These are phyloP conservation scores for Yueomyces sp. DNA, from an alignment of 1,139 yeast genomes.

Conservation along the genomic window DNA sequence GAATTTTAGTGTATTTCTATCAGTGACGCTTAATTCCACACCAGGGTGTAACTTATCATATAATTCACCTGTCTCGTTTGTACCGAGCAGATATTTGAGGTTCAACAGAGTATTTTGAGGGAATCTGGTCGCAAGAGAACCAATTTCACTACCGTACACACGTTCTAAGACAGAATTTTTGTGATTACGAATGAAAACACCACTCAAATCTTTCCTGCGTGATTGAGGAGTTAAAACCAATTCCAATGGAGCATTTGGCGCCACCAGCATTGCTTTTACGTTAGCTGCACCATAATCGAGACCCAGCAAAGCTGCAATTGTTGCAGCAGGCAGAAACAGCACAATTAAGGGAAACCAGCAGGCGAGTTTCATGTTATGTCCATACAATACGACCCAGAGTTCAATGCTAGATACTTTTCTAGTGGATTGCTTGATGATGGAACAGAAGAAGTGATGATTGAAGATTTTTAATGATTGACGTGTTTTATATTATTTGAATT, in stretches of 20 bases:
- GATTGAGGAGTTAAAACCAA: constrained; percentile 82
- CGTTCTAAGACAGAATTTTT: constrained; percentile 43
- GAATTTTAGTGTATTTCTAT: constrained; percentile 44
- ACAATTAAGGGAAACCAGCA: no score
- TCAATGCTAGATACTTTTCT: no score
- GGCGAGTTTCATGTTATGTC: no score
- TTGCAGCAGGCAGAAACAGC: no score
- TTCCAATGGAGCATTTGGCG: constrained; percentile 85
- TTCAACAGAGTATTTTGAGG: constrained; percentile 62
- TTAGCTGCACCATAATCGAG: constrained; percentile 84
- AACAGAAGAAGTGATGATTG: no score
- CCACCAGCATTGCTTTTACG: constrained; percentile 78
- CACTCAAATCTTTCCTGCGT: constrained; percentile 78
- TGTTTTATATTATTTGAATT: no score
- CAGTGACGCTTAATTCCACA: constrained; percentile 35
- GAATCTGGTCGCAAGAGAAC: constrained; percentile 56
- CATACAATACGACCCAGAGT: no score
- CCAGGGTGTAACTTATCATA: constrained; percentile 53
- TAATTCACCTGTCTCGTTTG: constrained; percentile 33
- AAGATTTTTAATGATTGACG: no score
- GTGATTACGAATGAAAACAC: constrained; percentile 32
- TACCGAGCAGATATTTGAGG: constrained; percentile 60
- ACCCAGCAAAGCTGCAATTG: constrained; percentile 53
- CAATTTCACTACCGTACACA: constrained; percentile 66
- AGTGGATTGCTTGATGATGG: no score